phyloP scores from a whole-genome alignment of 2,329 filamentous ascomycete genomes.

The Nothophoma quercina region DNA sequence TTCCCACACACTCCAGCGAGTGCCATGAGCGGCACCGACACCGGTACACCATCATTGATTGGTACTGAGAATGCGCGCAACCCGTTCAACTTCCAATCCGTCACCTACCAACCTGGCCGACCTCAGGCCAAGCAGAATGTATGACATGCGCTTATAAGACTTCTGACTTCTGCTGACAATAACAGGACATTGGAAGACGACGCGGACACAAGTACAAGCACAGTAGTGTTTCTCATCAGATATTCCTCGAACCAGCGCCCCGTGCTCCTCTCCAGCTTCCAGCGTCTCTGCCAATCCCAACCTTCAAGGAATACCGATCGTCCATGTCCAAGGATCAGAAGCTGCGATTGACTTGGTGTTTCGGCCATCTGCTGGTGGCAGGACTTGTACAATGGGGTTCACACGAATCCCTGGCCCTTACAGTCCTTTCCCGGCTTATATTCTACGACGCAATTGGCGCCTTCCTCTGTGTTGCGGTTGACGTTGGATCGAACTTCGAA shows the following conservation, averaged over 20 bases:
- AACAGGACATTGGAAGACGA: constrained; percentile 84
- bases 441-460: constrained; percentile 96
- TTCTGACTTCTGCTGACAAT: constrained; percentile 32
- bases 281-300: constrained; percentile 90
- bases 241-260: constrained; percentile 90
- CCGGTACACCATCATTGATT: constrained; percentile 39
- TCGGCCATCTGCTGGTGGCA: constrained; percentile 85
- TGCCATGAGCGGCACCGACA: constrained; percentile 39
- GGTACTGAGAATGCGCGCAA: constrained; percentile 57
- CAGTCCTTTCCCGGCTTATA: constrained; percentile 88
- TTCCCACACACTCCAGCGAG: constrained; percentile 45
- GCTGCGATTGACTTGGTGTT: constrained; percentile 83
- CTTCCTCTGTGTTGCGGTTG: constrained; percentile 87
- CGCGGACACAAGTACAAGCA: constrained; percentile 98
- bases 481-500: constrained; percentile 95
- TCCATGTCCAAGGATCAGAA: constrained; percentile 92
- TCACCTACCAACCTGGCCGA: constrained; percentile 60
- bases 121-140: constrained; percentile 74
- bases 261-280: constrained; percentile 88
- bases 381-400: constrained; percentile 86
- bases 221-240: constrained; percentile 93
- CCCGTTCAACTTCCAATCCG: constrained; percentile 94
- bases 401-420: constrained; percentile 86
- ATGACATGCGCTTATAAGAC: constrained; percentile 7
- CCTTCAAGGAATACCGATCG: constrained; percentile 82